Evolutionary conservation across 2,329 filamentous ascomycete species (phyloP).

Genomic region (Claviceps sorghi): DNA sequence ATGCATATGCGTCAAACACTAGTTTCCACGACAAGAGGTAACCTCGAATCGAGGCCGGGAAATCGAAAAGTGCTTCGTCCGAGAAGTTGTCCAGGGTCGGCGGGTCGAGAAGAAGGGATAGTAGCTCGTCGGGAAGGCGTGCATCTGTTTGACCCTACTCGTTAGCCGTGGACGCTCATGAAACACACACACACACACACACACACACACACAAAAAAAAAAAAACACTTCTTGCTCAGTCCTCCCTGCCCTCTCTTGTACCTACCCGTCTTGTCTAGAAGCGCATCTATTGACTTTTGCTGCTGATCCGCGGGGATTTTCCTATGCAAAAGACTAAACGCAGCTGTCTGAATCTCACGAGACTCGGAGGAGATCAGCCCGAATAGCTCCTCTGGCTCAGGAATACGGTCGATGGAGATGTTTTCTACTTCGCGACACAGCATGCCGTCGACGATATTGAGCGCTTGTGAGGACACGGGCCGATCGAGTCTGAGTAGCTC

Average conservation of each 20-base stretch:
- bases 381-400: slow-evolving; percentile 56
- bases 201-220: no score
- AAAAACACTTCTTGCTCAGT: not conserved
- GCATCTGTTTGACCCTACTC: slow-evolving; percentile 29
- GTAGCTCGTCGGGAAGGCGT: slow-evolving; percentile 65
- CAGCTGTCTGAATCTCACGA: slow-evolving; percentile 59
- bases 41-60: slow-evolving; percentile 55
- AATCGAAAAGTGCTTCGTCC: slow-evolving; percentile 49
- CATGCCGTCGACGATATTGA: slow-evolving; percentile 60
- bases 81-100: slow-evolving; percentile 55
- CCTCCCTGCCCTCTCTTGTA: not conserved
- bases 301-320: slow-evolving; percentile 69
- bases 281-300: slow-evolving; percentile 61
- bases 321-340: slow-evolving; percentile 65
- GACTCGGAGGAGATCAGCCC: slow-evolving; percentile 63
- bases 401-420: slow-evolving; percentile 46
- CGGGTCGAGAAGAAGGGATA: slow-evolving; percentile 69
- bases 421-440: slow-evolving; percentile 54
- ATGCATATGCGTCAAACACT: slow-evolving; percentile 71
- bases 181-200: no score
- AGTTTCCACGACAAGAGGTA: slow-evolving; percentile 86
- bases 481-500: slow-evolving; percentile 44
- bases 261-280: slow-evolving; percentile 52
- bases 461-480: slow-evolving; percentile 41
- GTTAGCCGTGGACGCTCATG: not conserved